phyloP scores from a whole-genome alignment of 2,329 filamentous ascomycete species.

The Bipolaris bicolor region DNA sequence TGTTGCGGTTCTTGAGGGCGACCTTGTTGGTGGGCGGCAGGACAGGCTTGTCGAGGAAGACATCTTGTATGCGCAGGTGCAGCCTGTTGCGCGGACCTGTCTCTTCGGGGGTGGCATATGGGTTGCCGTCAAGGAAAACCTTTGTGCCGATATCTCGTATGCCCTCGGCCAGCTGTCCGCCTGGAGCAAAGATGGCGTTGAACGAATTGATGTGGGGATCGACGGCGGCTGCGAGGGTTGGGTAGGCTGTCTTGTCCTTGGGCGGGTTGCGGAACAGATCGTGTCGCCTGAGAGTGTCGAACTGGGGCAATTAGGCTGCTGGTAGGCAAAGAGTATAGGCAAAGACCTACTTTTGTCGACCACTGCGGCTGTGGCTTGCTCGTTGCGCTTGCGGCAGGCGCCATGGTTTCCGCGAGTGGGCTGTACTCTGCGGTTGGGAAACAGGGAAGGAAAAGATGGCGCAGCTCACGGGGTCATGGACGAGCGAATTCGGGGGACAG shows the following conservation, averaged over 20 bases:
- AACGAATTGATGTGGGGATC: conserved; percentile 94
- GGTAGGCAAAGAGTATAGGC: neutral
- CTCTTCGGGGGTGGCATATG: conserved; percentile 59
- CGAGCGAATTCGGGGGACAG: neutral
- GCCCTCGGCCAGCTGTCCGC: conserved; percentile 75
- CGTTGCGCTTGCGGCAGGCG: conserved; percentile 58
- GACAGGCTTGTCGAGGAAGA: conserved; percentile 81
- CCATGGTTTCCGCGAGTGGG: conserved; percentile 28
- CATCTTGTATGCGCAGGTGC: conserved; percentile 76
- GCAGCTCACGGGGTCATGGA: conserved; percentile 11
- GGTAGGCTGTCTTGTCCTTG: conserved; percentile 85
- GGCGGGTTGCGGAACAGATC: conserved; percentile 89
- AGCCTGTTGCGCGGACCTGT: conserved; percentile 73
- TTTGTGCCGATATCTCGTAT: conserved; percentile 90
- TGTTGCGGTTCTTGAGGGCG: conserved; percentile 77
- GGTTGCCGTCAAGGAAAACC: conserved; percentile 80
- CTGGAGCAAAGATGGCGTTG: conserved; percentile 81
- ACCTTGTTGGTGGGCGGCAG: conserved; percentile 84
- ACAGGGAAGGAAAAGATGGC: conserved; percentile 1
- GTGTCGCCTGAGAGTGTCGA: conserved; percentile 84
- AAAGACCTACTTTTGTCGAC: conserved; percentile 66
- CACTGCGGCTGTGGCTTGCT: conserved; percentile 59
- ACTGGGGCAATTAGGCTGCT: conserved; percentile 47
- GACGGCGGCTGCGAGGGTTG: conserved; percentile 82
- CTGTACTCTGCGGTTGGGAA: neutral